Evolutionary conservation across 176 grass and related monocot genomes (phyloP).

Genomic region (Oryza punctata): DNA sequence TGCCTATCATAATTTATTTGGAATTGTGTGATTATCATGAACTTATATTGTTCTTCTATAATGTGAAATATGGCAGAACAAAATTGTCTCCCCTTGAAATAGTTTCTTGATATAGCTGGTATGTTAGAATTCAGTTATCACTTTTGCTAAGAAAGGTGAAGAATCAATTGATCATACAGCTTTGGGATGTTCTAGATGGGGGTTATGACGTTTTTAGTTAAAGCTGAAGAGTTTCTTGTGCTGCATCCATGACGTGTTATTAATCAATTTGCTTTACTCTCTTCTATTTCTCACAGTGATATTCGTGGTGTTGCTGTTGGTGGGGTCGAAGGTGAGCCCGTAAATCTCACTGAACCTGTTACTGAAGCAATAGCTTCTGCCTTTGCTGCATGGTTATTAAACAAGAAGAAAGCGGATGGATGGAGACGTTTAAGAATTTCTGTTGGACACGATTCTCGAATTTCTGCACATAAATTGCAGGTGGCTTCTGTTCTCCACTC

Average conservation of each 20-base stretch:
- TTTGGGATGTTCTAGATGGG: not conserved
- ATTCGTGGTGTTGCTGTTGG: slow-evolving; percentile 96
- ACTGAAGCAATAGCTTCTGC: slow-evolving; percentile 86
- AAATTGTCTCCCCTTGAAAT: slow-evolving; percentile 1
- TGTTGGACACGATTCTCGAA: slow-evolving; percentile 89
- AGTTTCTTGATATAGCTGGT: not conserved
- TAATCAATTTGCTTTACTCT: slow-evolving; percentile 10
- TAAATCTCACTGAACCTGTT: slow-evolving; percentile 76
- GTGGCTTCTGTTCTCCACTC: slow-evolving; percentile 39
- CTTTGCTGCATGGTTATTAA: slow-evolving; percentile 84
- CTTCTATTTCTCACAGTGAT: slow-evolving; percentile 59
- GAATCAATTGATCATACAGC: not conserved
- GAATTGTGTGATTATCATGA: slow-evolving; percentile 8
- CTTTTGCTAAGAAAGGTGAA: not conserved
- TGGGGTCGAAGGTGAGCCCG: slow-evolving; percentile 76
- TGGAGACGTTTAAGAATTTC: slow-evolving; percentile 82
- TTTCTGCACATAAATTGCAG: slow-evolving; percentile 94
- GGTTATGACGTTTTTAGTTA: not conserved
- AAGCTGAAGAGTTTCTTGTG: not conserved
- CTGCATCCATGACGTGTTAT: not conserved
- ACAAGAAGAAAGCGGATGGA: slow-evolving; percentile 83
- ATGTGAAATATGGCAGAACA: slow-evolving; percentile 16
- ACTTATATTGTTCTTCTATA: slow-evolving; percentile 15
- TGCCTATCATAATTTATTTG: slow-evolving; percentile 6
- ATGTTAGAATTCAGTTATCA: slow-evolving; percentile 5